Evolutionary conservation across 441 rosid species (phyloP).

Genomic region (Populus hybrid): DNA sequence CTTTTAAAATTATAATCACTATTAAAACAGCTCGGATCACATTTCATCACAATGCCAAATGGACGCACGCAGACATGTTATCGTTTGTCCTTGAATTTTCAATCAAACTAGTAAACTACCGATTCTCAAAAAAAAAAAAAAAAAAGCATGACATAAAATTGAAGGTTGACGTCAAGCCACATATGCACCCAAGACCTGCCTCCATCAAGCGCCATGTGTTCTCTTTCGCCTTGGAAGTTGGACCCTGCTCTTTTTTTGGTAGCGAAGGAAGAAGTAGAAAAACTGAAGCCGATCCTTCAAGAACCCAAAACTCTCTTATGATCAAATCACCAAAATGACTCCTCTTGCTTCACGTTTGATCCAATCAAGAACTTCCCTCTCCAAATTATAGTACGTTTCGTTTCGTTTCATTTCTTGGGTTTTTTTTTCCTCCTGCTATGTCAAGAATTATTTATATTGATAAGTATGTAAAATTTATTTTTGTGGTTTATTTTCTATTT

Average conservation of each 20-base stretch:
- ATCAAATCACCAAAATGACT: slow-evolving; percentile 35
- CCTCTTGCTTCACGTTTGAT: slow-evolving; percentile 60
- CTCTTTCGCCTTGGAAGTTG: background rate
- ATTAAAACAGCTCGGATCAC: background rate
- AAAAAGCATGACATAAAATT: background rate
- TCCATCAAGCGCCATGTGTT: slow-evolving; percentile 33
- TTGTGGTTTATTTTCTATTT: background rate
- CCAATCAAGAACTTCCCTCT: slow-evolving; percentile 38
- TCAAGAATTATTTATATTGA: background rate
- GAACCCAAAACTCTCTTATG: background rate
- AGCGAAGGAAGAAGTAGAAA: background rate
- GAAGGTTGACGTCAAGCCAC: slow-evolving; percentile 36
- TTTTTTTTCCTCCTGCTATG: background rate
- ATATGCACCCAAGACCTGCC: slow-evolving; percentile 2
- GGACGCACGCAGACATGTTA: too few species aligned
- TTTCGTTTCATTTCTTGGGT: background rate
- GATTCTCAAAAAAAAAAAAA: background rate
- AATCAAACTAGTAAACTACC: background rate
- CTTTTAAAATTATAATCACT: background rate
- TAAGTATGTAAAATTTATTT: background rate
- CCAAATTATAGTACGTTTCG: slow-evolving; percentile 54
- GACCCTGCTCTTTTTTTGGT: background rate
- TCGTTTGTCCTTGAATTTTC: too few species aligned
- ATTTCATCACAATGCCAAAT: too few species aligned
- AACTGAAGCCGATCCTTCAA: background rate